Base-by-base conservation (phyloP, 805 yeast species). In the Kodamaea neixiangensis region DNA sequence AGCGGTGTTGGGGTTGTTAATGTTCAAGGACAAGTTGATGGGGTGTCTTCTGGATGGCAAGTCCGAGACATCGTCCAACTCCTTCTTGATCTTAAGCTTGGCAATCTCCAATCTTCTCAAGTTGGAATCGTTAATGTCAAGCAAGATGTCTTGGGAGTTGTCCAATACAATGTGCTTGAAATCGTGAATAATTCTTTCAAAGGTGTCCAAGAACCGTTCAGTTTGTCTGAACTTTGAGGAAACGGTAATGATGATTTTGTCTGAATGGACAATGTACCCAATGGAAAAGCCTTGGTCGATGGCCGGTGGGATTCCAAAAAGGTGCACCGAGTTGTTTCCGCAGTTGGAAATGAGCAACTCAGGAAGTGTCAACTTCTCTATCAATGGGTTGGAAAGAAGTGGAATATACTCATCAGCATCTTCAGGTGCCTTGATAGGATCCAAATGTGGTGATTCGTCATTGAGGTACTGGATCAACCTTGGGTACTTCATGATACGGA, bases 271-370 rank as follows among this genome's bases (percentile, higher is more conserved):
- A 58, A 91, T 89, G 65, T 91, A 91, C 3, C 96, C 97, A 34
- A 91, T 79, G n/a, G 97, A 97, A 67, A 86, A 90, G 2, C 97
- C 97, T 62, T 89, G 92, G 44, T 90, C 86, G 11, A 87, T 77
- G 1, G 90, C 92, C 2, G 97, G 97, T 3, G 97, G 96, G 62
- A 91, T 91, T 0, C 97, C 97, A 72, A 91, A 91, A 46, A 86
- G 75, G 55, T 87, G 84, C 51, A 91, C 75, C 1, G 96, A 87
- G 5, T 96, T 96, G 65, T 91, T 91, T 35, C 97, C 97, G 72
- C 97, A 91, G 67, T 91, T 91, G 14, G 92, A 84, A 4, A 64
- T 64, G 47, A 74, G 63, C 21, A 74, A 54, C 48, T 73, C 78
- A 0, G 78, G 76, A 7, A 60, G 52, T 3, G 64, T 49, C n/a